Conservation (phyloP, 768 basidiomycete species). For the Hygrocybe punicea region DNA sequence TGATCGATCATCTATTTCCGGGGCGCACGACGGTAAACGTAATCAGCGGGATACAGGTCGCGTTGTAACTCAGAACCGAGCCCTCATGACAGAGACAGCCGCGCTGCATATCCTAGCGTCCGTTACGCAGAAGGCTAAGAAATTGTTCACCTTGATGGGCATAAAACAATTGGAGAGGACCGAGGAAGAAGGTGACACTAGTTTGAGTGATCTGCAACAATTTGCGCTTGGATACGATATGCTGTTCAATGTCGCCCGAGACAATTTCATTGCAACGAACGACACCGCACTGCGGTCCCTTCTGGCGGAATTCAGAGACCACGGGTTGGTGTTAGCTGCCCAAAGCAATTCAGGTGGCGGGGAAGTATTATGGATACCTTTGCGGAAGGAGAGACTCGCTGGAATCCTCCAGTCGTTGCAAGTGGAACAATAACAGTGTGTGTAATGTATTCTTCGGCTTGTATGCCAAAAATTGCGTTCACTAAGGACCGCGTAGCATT, state of each 20-base stretch:
- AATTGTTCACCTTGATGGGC: conserved; percentile 72
- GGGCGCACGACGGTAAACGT: conserved; percentile 22
- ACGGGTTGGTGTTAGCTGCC: conserved; percentile 67
- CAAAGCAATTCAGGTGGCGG: conserved; percentile 44
- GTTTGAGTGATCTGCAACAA: conserved; percentile 45
- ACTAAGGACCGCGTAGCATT: neutral
- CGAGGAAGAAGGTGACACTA: conserved; percentile 32
- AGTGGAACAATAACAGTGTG: conserved; percentile 1
- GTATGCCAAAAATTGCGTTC: neutral
- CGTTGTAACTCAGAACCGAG: conserved; percentile 32
- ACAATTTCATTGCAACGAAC: conserved; percentile 84
- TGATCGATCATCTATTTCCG: conserved; percentile 30
- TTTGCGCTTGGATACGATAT: conserved; percentile 61
- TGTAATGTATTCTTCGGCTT: neutral
- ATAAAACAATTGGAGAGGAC: conserved; percentile 63
- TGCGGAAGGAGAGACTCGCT: conserved; percentile 70
- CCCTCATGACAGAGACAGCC: conserved; percentile 68
- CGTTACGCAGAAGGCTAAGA: conserved; percentile 83
- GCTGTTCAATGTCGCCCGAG: conserved; percentile 70
- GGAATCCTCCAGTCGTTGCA: conserved; percentile 39
- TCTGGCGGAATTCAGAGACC: conserved; percentile 88
- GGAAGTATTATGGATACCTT: conserved; percentile 82
- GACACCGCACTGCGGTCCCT: conserved; percentile 80
- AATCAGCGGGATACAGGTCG: conserved; percentile 23
- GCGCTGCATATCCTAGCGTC: conserved; percentile 79